Percentiles rank a stretch among this genome's conserved stretches.
Evolutionary conservation across 495 filamentous ascomycete genomes (phyloP).

Genomic region (Glutinoglossum americanum): DNA sequence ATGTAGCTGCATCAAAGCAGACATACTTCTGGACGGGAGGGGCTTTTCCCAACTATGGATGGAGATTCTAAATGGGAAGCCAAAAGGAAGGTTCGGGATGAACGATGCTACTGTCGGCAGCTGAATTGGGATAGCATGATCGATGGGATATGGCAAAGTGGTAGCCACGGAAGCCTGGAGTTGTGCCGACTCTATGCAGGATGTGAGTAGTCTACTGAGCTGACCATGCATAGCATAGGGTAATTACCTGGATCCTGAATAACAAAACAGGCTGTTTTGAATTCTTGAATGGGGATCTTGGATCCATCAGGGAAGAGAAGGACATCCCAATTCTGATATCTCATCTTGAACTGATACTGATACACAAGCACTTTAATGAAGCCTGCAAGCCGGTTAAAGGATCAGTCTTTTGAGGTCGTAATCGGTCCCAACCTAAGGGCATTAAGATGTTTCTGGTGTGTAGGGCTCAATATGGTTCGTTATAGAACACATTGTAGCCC

Average conservation of each 20-base stretch:
- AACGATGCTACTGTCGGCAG: conserved; percentile 60
- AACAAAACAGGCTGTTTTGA: conserved; percentile 64
- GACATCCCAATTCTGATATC: conserved; percentile 72
- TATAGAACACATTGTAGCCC: background rate
- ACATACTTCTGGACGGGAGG: conserved; percentile 35
- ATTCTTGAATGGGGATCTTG: conserved; percentile 61
- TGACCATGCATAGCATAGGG: background rate
- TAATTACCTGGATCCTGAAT: conserved; percentile 37
- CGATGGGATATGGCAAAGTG: conserved; percentile 3
- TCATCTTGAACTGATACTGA: conserved; percentile 28
- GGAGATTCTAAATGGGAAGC: conserved; percentile 49
- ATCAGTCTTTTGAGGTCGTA: background rate
- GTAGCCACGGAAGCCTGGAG: background rate
- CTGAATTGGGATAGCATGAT: conserved; percentile 12
- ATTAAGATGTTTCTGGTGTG: background rate
- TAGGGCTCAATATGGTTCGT: background rate
- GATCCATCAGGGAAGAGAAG: conserved; percentile 48
- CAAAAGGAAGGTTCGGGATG: conserved; percentile 39
- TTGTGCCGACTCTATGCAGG: background rate
- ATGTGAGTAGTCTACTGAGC: background rate
- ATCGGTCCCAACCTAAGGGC: background rate
- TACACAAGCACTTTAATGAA: background rate
- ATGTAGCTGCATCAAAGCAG: conserved; percentile 32
- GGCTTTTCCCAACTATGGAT: conserved; percentile 65
- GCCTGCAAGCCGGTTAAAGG: background rate